Percentiles rank a stretch among this genome's conserved stretches.
These are phyloP conservation scores for Clarkia xantiana DNA, from an alignment of 345 rosid species.

Conservation along the genomic window DNA sequence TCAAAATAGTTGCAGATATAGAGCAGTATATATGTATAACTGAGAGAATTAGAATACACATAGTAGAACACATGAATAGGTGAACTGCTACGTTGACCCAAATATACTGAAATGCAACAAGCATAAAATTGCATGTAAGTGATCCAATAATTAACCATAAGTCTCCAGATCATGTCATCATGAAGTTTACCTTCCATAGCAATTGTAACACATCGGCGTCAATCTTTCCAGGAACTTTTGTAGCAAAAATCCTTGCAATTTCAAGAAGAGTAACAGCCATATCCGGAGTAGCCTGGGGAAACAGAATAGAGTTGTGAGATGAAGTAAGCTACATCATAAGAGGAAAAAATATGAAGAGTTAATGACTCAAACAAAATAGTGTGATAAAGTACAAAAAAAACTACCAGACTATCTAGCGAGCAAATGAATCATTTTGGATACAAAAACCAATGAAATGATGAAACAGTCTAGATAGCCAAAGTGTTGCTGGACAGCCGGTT, in stretches of 20 bases:
- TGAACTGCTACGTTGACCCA: no score
- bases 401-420: no score
- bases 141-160: conserved; percentile 1
- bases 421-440: no score
- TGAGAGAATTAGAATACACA: no score
- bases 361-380: background rate
- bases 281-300: conserved; percentile 81
- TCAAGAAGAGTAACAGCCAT: conserved; percentile 99
- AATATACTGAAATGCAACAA: background rate
- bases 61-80: no score
- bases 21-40: no score
- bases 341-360: background rate
- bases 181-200: conserved; percentile 71
- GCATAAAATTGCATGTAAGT: no score
- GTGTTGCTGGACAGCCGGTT: no score
- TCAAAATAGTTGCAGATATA: no score
- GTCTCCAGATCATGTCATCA: conserved; percentile 8
- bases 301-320: conserved; percentile 5
- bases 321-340: conserved; percentile 1
- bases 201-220: conserved; percentile 96
- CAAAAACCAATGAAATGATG: no score
- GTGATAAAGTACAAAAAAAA: no score
- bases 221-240: conserved; percentile 98
- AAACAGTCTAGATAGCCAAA: no score
- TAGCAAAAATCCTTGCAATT: conserved; percentile 97